Percentiles rank a stretch among this genome's conserved stretches.
phyloP scores from a whole-genome alignment of 768 basidiomycete species.

The Dictyophora rubrovolvata region DNA sequence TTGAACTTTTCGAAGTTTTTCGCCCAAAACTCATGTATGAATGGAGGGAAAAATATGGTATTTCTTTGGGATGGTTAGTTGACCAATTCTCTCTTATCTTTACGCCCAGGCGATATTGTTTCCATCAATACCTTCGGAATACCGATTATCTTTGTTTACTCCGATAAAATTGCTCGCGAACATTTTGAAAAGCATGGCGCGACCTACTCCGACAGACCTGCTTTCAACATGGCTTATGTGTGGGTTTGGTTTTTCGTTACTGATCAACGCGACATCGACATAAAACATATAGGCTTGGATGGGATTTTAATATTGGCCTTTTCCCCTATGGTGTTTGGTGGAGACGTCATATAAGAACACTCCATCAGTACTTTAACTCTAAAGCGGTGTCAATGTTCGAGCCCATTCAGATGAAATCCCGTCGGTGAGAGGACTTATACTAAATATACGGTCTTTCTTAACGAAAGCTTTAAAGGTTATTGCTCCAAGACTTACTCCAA shows the following conservation, averaged over 20 bases:
- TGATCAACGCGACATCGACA: background rate
- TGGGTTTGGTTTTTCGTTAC: conserved; percentile 17
- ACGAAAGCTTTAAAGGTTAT: background rate
- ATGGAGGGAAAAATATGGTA: conserved; percentile 17
- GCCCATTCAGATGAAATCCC: conserved; percentile 27
- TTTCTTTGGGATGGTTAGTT: background rate
- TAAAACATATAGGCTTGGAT: conserved; percentile 30
- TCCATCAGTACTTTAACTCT: conserved; percentile 29
- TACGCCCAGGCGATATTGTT: conserved; percentile 32
- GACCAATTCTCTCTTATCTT: background rate
- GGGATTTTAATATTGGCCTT: conserved; percentile 37
- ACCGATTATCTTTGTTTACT: conserved; percentile 37
- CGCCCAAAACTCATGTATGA: conserved; percentile 11
- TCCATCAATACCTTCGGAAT: conserved; percentile 35
- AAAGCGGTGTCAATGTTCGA: conserved; percentile 19
- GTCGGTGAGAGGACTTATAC: conserved; percentile 5
- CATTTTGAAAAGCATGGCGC: conserved; percentile 36
- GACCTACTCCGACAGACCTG: conserved; percentile 29
- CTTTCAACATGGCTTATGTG: conserved; percentile 34
- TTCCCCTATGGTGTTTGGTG: conserved; percentile 28
- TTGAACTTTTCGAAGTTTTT: conserved; percentile 13
- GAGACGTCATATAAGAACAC: conserved; percentile 28
- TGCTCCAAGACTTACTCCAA: conserved; percentile 28
- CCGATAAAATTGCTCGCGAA: conserved; percentile 29
- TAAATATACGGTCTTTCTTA: background rate